phyloP scores from a whole-genome alignment of 2,329 filamentous ascomycete genomes.

The Thelonectria olida region DNA sequence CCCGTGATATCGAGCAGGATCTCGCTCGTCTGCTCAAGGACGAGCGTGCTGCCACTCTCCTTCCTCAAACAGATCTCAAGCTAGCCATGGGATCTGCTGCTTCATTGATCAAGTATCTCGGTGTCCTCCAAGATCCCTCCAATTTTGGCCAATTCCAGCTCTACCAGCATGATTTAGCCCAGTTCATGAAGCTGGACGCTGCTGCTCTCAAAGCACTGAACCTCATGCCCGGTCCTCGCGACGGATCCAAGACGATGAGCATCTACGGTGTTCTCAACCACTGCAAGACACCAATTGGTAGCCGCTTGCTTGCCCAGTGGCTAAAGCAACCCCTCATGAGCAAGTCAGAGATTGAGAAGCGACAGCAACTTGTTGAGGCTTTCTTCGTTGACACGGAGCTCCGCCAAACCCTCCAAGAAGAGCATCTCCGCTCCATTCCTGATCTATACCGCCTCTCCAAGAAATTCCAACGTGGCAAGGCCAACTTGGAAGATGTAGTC shows the following conservation, averaged over 20 bases:
- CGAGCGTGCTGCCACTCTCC: conserved; percentile 77
- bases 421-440: conserved; percentile 90
- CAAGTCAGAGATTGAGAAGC: conserved; percentile 84
- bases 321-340: conserved; percentile 97
- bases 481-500: conserved; percentile 94
- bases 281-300: conserved; percentile 95
- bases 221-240: conserved; percentile 93
- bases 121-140: conserved; percentile 86
- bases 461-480: conserved; percentile 90
- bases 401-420: conserved; percentile 95
- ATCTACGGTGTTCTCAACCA: conserved; percentile 93
- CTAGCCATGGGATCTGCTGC: conserved; percentile 95
- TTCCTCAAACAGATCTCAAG: conserved; percentile 93
- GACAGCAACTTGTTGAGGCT: conserved; percentile 93
- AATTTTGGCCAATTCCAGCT: conserved; percentile 98
- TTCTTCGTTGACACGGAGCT: conserved; percentile 94
- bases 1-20: conserved; percentile 95
- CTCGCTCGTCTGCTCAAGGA: conserved; percentile 87
- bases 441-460: conserved; percentile 94
- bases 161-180: conserved; percentile 95
- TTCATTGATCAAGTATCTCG: conserved; percentile 92
- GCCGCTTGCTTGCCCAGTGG: conserved; percentile 91
- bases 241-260: conserved; percentile 98
- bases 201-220: conserved; percentile 94
- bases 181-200: conserved; percentile 98